Percentiles rank a stretch among this genome's conserved stretches.
Conservation (phyloP, 1,284 basidiomycete species). For the Puccinia triticina region DNA sequence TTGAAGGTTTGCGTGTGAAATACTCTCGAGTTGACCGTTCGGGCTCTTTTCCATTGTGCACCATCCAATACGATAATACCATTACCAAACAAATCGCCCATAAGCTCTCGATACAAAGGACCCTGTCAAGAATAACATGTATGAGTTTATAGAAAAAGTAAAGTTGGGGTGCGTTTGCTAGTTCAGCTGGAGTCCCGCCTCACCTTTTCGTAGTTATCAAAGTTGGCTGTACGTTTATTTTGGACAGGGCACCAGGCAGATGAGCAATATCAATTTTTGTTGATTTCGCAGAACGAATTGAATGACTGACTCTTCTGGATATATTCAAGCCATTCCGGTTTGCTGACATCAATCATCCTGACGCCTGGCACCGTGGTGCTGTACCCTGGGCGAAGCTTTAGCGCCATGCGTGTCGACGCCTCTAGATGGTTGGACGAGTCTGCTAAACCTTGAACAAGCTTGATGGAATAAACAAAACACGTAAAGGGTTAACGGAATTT, state of each 20-base stretch:
- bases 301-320: constrained; percentile 46
- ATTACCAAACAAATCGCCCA: constrained; percentile 27
- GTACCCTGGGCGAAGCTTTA: constrained; percentile 31
- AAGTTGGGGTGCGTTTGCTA: not conserved
- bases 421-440: not conserved
- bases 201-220: constrained; percentile 39
- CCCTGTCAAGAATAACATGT: constrained; percentile 16
- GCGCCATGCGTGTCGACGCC: not conserved
- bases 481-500: not conserved
- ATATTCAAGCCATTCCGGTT: constrained; percentile 51
- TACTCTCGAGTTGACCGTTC: not conserved
- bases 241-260: not conserved
- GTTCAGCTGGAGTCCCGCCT: not conserved
- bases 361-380: constrained; percentile 34
- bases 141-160: not conserved
- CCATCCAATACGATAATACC: constrained; percentile 24
- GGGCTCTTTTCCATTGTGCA: constrained; percentile 3
- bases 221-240: constrained; percentile 13
- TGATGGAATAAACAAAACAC: not conserved
- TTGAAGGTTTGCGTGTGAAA: not conserved
- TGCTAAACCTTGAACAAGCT: not conserved
- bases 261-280: not conserved
- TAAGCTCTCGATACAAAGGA: not conserved
- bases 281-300: not conserved
- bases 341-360: constrained; percentile 50